Percentiles rank a stretch among this genome's conserved stretches.
phyloP scores from a whole-genome alignment of 2,329 filamentous ascomycete species.

The Apiospora saccharicola region DNA sequence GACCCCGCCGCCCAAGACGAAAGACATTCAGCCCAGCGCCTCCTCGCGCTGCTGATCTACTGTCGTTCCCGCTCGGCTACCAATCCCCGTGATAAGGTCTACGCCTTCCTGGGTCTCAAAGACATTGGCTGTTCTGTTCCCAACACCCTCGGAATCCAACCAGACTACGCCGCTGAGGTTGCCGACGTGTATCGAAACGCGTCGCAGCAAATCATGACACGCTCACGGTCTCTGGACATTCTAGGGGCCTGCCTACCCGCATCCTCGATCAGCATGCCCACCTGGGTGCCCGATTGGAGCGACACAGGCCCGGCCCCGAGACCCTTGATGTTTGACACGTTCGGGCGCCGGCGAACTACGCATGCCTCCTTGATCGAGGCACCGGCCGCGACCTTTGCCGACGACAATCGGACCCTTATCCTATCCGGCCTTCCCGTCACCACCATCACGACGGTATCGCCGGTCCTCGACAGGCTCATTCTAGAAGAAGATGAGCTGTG shows the following conservation, averaged over 20 bases:
- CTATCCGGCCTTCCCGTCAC: background rate
- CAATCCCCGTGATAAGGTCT: slow-evolving; percentile 23
- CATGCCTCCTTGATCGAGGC: background rate
- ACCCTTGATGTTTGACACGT: slow-evolving; percentile 24
- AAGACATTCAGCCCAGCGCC: slow-evolving; percentile 2
- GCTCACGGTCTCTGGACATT: slow-evolving; percentile 15
- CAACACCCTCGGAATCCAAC: background rate
- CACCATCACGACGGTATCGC: background rate
- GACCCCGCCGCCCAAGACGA: background rate
- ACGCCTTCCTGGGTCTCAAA: slow-evolving; percentile 23
- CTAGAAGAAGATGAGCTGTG: too few relatives aligned
- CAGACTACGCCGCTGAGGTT: slow-evolving; percentile 4
- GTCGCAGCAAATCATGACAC: background rate
- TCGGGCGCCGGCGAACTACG: slow-evolving; percentile 18
- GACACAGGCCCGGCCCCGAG: background rate
- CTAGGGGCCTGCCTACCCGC: slow-evolving; percentile 23
- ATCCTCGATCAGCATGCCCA: slow-evolving; percentile 7
- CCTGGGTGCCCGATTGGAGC: slow-evolving; percentile 28
- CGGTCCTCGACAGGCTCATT: background rate
- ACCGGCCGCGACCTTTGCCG: background rate
- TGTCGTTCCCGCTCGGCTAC: slow-evolving; percentile 22
- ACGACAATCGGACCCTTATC: background rate
- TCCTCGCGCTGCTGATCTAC: slow-evolving; percentile 18
- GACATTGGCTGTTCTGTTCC: background rate
- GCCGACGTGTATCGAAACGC: slow-evolving; percentile 15